Conservation (phyloP, 768 basidiomycete species). For the Macrolepiota dolichaula region DNA sequence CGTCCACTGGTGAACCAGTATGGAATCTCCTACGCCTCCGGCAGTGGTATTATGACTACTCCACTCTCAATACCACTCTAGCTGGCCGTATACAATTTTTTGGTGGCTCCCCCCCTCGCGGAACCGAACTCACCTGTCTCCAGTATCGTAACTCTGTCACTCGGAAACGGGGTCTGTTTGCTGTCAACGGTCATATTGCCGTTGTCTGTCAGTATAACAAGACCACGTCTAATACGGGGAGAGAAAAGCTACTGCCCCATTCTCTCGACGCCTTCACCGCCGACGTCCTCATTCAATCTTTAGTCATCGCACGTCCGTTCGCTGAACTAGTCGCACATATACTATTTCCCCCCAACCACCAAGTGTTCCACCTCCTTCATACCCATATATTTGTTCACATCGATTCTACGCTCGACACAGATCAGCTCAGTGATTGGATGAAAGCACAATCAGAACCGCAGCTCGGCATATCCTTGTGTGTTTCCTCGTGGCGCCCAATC, state of each 20-base stretch:
- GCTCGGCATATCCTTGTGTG: too few relatives aligned
- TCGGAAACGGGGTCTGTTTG: neutral
- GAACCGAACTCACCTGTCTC: neutral
- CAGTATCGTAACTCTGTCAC: neutral
- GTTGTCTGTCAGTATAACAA: neutral
- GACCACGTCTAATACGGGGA: neutral
- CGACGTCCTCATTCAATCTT: neutral
- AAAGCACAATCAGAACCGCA: too few relatives aligned
- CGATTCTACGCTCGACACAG: neutral
- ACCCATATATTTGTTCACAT: neutral
- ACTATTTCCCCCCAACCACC: too few relatives aligned
- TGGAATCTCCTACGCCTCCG: neutral
- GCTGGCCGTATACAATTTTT: neutral
- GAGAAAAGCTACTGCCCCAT: neutral
- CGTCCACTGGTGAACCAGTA: neutral
- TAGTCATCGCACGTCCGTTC: neutral
- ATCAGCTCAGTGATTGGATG: neutral
- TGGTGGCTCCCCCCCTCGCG: neutral
- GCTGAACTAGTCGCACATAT: neutral
- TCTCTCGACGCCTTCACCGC: neutral
- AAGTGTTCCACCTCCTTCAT: neutral
- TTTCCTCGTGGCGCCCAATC: too few relatives aligned
- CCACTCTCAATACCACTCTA: neutral
- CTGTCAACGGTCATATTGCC: neutral
- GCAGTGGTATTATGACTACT: neutral